Conservation (phyloP, 495 filamentous ascomycete species). For the Pseudomonodictys pantanalensis region DNA sequence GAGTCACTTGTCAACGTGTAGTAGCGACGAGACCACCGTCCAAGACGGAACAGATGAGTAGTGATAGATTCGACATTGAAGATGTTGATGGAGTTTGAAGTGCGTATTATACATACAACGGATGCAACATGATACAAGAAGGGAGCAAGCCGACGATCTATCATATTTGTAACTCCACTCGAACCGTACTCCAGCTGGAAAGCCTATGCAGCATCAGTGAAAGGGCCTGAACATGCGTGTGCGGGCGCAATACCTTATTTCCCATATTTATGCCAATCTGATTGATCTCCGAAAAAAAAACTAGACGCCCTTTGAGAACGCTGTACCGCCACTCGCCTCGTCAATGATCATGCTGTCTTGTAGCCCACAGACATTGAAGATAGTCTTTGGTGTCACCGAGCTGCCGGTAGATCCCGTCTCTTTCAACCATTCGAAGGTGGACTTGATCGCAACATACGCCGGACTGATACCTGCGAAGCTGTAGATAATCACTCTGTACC, state of each 20-base stretch:
- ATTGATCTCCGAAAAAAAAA: background rate
- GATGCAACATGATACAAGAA: too few relatives aligned
- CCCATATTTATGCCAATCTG: background rate
- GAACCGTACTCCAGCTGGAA: too few relatives aligned
- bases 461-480: conserved; percentile 22
- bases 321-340: conserved; percentile 28
- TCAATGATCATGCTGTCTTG: conserved; percentile 28
- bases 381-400: conserved; percentile 19
- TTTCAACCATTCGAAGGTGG: conserved; percentile 22
- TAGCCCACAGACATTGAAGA: conserved; percentile 31
- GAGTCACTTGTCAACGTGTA: too few relatives aligned
- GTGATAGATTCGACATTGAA: too few relatives aligned
- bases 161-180: too few relatives aligned
- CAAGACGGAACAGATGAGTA: too few relatives aligned
- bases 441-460: conserved; percentile 22
- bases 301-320: conserved; percentile 28
- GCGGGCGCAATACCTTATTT: background rate
- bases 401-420: conserved; percentile 19
- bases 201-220: too few relatives aligned
- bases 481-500: conserved; percentile 33
- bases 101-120: too few relatives aligned
- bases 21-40: too few relatives aligned
- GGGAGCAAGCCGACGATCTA: too few relatives aligned
- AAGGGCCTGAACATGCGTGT: too few relatives aligned
- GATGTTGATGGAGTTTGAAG: too few relatives aligned